These are phyloP conservation scores for Apiospora saccharicola DNA, from an alignment of 2,329 filamentous ascomycete species.

Conservation along the genomic window DNA sequence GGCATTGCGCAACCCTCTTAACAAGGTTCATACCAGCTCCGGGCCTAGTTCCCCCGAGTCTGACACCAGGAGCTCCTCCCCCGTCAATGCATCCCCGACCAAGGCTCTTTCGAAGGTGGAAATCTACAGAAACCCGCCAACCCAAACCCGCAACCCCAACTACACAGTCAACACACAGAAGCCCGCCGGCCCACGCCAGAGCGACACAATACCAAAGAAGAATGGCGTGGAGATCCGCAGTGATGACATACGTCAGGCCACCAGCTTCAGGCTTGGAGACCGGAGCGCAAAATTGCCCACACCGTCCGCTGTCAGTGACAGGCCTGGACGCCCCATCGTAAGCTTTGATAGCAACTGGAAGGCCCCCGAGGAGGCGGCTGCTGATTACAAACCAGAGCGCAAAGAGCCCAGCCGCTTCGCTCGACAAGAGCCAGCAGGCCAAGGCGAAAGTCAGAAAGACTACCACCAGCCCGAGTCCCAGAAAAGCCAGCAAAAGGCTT, in stretches of 20 bases:
- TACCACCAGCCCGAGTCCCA: slow-evolving; percentile 40
- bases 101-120: slow-evolving; percentile 66
- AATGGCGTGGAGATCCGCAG: slow-evolving; percentile 84
- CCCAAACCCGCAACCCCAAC: slow-evolving; percentile 80
- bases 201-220: slow-evolving; percentile 65
- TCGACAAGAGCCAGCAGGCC: slow-evolving; percentile 31
- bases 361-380: slow-evolving; percentile 72
- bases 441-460: slow-evolving; percentile 33
- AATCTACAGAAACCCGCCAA: slow-evolving; percentile 84
- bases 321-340: slow-evolving; percentile 90
- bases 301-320: slow-evolving; percentile 90
- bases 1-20: slow-evolving; percentile 71
- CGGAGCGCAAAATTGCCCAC: slow-evolving; percentile 87
- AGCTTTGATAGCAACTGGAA: slow-evolving; percentile 92
- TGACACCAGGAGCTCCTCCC: slow-evolving; percentile 28
- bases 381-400: slow-evolving; percentile 70
- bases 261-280: slow-evolving; percentile 86
- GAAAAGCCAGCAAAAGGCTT: slow-evolving; percentile 43
- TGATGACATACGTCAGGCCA: slow-evolving; percentile 89
- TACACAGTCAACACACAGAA: slow-evolving; percentile 73
- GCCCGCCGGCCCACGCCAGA: slow-evolving; percentile 41
- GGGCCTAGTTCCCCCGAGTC: slow-evolving; percentile 33
- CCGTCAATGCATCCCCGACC: slow-evolving; percentile 47
- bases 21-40: slow-evolving; percentile 62
- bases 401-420: slow-evolving; percentile 48